Conservation (phyloP, 73 alveolate genomes). For the Paramecium biaurelia region DNA sequence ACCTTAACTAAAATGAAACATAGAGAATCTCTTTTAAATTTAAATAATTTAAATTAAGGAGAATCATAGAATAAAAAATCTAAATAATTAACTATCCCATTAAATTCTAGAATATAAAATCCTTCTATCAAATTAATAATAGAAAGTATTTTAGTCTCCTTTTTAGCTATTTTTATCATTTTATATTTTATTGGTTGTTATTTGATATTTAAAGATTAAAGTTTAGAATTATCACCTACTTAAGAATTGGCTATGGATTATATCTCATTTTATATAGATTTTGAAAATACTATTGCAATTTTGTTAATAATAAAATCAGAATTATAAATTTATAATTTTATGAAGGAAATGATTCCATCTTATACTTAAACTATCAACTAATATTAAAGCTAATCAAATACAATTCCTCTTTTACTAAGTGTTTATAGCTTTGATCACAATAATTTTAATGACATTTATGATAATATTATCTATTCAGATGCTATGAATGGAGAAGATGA, state of each 20-base stretch:
- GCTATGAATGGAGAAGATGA: constrained; percentile 5
- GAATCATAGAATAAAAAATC: background rate
- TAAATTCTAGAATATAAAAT: background rate
- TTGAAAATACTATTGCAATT: background rate
- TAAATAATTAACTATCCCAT: background rate
- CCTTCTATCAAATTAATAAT: background rate
- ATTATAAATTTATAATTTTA: background rate
- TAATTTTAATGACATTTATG: background rate
- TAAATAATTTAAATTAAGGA: background rate
- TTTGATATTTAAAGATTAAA: background rate
- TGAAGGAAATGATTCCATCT: background rate
- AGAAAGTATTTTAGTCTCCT: background rate
- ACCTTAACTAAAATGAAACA: background rate
- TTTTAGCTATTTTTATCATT: background rate
- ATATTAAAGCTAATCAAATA: background rate
- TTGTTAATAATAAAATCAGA: background rate
- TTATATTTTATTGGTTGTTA: background rate
- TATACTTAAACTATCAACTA: background rate
- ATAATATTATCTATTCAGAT: background rate
- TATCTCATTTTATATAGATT: background rate
- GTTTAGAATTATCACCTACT: background rate
- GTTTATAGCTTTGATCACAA: background rate
- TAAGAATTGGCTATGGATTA: background rate
- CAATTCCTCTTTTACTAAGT: background rate
- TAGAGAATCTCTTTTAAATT: background rate